Evolutionary conservation across 306 rosid species (phyloP), one percentile per base, ranked within the genome.

Genomic region (Dalbergia oliveri): DNA sequence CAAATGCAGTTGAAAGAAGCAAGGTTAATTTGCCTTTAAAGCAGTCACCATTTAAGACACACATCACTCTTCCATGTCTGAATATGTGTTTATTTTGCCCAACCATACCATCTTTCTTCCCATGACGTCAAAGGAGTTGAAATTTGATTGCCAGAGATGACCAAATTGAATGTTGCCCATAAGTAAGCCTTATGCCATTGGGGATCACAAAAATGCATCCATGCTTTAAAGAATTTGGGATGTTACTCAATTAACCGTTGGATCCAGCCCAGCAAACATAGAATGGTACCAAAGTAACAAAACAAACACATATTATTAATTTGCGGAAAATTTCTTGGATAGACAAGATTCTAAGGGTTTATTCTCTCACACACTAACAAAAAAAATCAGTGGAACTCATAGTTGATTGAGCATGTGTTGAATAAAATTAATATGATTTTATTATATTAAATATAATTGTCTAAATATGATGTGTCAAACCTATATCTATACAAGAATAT

Each of bases 41-140:
- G 49, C 45, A 49, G 69, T 81, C 64, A 75, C 70, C 61, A 84
- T 58, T 76, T 71, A 37, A 72, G 63, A 18, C 83, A 71, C 83
- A 21, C 66, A 68, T 49, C 68, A 11, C 26, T 66, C 11, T 47
- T 21, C 81, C 78, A 83, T 44, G 41, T 77, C 44, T 82, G 77
- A 68, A 19, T 33, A 51, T 75, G 5, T 58, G 49, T 43, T 43
- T 43, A 43, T 43, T 45, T 8, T 45, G 11, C 11, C 66, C 19
- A 82, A 19, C 50, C 34, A 21, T 23, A 26, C 73, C 43, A 66
- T 9, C 31, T 79, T 75, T 79, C 78, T 62, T 73, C 61, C 56
- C 68, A 18, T 78, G 84, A 85, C 86, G 84, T 82, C 84, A 85
- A 82, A 43, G 61, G 74, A 14, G 78, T 78, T 82, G 73, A 82